Evolutionary conservation across 768 basidiomycete genomes (phyloP), one percentile per base, ranked within the genome.

Genomic region (Lentinula guzmanii): DNA sequence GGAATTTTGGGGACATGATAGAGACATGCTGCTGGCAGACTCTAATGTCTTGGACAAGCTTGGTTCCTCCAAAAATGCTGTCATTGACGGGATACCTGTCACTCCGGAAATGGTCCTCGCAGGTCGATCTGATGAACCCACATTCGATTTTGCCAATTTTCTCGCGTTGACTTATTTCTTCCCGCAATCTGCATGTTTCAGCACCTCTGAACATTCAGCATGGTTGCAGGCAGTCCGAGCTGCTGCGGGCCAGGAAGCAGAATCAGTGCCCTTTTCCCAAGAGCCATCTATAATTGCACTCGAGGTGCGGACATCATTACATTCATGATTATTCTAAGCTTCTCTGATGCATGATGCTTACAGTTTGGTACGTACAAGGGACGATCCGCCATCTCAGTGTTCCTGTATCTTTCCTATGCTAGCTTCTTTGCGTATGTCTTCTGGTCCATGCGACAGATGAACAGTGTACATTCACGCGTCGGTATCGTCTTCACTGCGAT

Each of bases 401-500:
- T 89, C 65, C 75, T 93, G 53, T 91, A 87, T 69, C 66, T 90
- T 33, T 87, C 91, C 18, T 96, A 96, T 73, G 74, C 84, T 24
- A 79, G 85, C 39, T 91, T 95, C 70, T 80, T 86, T 64, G 78
- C 81, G 8, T 93, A 92, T 65, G 91, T 93, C 62, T 83, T 79
- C 42, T 85, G 86, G 75, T 87, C 87, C 45, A 82, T 94, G 74
- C 81, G 86, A 60, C 80, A 83, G 48, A 90, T 93, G 84, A 81
- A 86, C 62, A 87, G 87, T 11, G 90, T 97, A 9, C 96, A 99
- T 74, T 95, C 92, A 4, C 85, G 92, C 48, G 80, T 93, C 58
- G 96, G 96, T 72, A 76, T 99, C 35, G 91, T 93, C 1, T 91
- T 98, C 71, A 98, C 96, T 2, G 96, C 94, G 11, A 77, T 95